Conservation (phyloP, 441 rosid species). For the Euphorbia corollata region DNA sequence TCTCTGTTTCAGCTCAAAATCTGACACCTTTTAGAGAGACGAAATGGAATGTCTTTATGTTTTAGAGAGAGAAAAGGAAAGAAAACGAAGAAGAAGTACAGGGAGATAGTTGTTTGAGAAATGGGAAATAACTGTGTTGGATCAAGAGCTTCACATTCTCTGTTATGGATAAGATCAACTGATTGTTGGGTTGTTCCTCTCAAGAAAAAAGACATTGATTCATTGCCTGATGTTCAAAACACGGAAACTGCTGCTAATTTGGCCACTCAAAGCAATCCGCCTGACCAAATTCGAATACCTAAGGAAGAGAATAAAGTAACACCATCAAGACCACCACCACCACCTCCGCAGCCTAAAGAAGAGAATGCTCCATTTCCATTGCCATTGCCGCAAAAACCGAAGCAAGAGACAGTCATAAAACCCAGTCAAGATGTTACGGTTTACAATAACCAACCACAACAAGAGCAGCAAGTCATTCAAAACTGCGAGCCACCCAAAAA, state of each 20-base stretch:
- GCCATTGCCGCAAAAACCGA: constrained; percentile 8
- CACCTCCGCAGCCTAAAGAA: not conserved
- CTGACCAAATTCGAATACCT: constrained; percentile 37
- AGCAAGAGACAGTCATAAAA: constrained; percentile 5
- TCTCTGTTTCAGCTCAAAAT: constrained; percentile 10
- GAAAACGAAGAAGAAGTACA: constrained; percentile 12
- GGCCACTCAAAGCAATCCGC: constrained; percentile 28
- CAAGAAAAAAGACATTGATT: constrained; percentile 11
- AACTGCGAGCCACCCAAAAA: constrained; percentile 14
- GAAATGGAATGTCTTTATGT: constrained; percentile 17
- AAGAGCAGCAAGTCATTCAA: not conserved
- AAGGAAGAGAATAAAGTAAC: constrained; percentile 31
- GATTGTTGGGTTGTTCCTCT: constrained; percentile 12
- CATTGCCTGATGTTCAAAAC: constrained; percentile 16
- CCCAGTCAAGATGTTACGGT: constrained; percentile 10
- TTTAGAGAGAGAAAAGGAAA: not conserved
- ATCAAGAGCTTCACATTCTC: constrained; percentile 26
- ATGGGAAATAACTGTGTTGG: constrained; percentile 61
- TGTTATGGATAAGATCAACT: constrained; percentile 26
- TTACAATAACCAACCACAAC: constrained; percentile 18
- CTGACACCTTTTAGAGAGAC: constrained; percentile 4
- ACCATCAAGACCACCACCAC: constrained; percentile 1
- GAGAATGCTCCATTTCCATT: not conserved
- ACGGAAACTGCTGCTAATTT: constrained; percentile 22
- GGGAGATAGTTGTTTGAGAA: constrained; percentile 23